Conservation (phyloP, 2,329 filamentous ascomycete genomes). For the Colletotrichum sp. region DNA sequence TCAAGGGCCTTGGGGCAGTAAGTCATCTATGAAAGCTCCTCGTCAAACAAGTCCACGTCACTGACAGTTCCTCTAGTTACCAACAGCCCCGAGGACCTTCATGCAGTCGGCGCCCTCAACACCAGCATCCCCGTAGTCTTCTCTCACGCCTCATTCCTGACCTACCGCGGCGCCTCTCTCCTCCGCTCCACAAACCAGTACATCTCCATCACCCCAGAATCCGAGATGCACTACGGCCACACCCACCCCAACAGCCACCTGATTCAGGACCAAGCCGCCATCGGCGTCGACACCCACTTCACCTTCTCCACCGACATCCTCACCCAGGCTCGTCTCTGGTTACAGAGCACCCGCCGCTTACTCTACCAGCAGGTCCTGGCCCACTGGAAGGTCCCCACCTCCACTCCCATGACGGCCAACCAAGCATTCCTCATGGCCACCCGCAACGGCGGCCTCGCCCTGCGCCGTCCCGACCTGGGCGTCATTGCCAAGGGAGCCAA, state of each 20-base stretch:
- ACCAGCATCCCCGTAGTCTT: constrained; percentile 54
- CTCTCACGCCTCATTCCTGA: constrained; percentile 54
- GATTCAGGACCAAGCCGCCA: constrained; percentile 54
- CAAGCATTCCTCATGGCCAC: constrained; percentile 64
- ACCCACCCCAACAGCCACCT: constrained; percentile 46
- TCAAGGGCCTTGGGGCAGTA: constrained; percentile 42
- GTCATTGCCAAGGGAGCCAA: constrained; percentile 54
- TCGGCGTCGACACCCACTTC: constrained; percentile 61
- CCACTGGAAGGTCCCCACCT: constrained; percentile 45
- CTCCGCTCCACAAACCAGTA: constrained; percentile 56
- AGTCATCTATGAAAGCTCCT: not conserved
- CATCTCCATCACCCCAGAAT: constrained; percentile 63
- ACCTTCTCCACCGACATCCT: constrained; percentile 56
- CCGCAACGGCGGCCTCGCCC: constrained; percentile 54
- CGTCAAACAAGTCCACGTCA: not conserved
- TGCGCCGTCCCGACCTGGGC: constrained; percentile 57
- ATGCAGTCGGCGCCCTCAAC: constrained; percentile 44
- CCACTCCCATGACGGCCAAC: constrained; percentile 56
- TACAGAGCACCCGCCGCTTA: constrained; percentile 48
- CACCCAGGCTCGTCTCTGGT: constrained; percentile 59
- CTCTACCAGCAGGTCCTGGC: constrained; percentile 44
- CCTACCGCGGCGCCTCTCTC: constrained; percentile 40
- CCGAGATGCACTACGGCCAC: constrained; percentile 65
- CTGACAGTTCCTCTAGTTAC: constrained; percentile 2
- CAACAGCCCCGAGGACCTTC: constrained; percentile 44